Evolutionary conservation across 2,329 filamentous ascomycete genomes (phyloP), one percentile per base, ranked within the genome.

Genomic region (Orbilia blumenaviensis): DNA sequence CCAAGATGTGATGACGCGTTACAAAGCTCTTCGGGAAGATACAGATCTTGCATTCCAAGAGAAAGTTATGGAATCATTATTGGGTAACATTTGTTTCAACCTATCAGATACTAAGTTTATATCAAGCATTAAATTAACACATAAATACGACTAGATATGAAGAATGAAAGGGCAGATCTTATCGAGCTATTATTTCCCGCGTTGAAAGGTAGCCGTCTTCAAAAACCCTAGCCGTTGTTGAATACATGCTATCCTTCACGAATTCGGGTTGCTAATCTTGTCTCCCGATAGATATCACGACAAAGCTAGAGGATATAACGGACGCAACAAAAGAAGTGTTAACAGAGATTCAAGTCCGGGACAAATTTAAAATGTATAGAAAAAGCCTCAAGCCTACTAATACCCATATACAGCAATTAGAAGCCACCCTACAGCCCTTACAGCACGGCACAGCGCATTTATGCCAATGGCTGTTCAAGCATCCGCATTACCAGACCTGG

Each of bases 391-490:
- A 67, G n/a, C 64, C 64, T 29, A 21, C 29, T 2, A 27, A 60
- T 21, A 67, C 50, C 1, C 64, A 67, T n/a, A n/a, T 2, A 8
- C 36, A 25, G 12, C 64, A 67, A 41, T 14, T 67, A 2, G 41
- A 46, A 12, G 42, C 46, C 1, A 75, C 54, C 4, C 16, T 67
- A 10, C 34, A 58, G 7, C 62, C 62, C 2, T 36, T 66, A 7
- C 25, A 41, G 27, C 50, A 41, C 32, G 62, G 62, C 3, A 66
- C 62, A 14, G n/a, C 46, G 2, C 62, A 66, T 32, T 34, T 54
- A 14, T 66, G 62, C 46, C 54, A 44, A 29, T 75, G 69, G 69
- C 38, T 75, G 8, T 68, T 67, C 46, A 58, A 6, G 16, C 34
- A 75, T 18, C 29, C 68, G 18, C 21, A 68, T 25, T 75, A 75